These are phyloP conservation scores for Pseudopithomyces maydicus DNA, from an alignment of 2,329 filamentous ascomycete species.

Conservation along the genomic window DNA sequence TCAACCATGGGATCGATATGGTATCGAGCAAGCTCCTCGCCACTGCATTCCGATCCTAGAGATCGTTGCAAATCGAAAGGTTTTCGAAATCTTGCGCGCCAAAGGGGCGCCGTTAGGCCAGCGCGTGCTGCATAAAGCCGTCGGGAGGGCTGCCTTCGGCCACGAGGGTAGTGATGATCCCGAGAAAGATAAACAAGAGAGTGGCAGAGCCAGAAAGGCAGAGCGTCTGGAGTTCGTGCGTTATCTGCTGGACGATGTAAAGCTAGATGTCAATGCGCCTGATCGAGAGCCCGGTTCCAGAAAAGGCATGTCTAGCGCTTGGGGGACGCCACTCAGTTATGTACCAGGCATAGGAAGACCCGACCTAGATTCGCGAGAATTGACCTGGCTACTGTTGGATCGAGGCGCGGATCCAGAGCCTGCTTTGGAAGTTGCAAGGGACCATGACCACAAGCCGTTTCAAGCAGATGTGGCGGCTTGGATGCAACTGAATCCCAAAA, in stretches of 20 bases:
- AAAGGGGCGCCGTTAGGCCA: conserved; percentile 11
- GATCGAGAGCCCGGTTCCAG: neutral
- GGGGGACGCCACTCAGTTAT: conserved; percentile 11
- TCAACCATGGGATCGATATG: too few relatives aligned
- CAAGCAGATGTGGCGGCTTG: conserved; percentile 8
- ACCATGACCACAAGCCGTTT: neutral
- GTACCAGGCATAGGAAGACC: neutral
- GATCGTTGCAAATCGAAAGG: neutral
- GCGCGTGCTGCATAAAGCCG: conserved; percentile 9
- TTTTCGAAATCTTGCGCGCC: conserved; percentile 8
- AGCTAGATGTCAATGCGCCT: conserved; percentile 9
- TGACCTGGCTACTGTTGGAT: conserved; percentile 11
- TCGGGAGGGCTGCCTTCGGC: neutral
- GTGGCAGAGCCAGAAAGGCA: neutral
- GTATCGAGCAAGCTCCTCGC: too few relatives aligned
- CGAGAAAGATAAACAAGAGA: neutral
- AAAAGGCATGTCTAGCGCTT: neutral
- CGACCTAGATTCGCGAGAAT: neutral
- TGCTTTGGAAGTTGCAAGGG: neutral
- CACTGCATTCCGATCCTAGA: conserved; percentile 7
- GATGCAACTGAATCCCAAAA: neutral
- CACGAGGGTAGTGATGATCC: too few relatives aligned
- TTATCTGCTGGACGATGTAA: conserved; percentile 10
- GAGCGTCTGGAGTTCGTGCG: conserved; percentile 13
- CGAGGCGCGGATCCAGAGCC: conserved; percentile 10